These are phyloP conservation scores for Astrocystis sublimbata DNA, from an alignment of 495 filamentous ascomycete genomes.

Conservation along the genomic window DNA sequence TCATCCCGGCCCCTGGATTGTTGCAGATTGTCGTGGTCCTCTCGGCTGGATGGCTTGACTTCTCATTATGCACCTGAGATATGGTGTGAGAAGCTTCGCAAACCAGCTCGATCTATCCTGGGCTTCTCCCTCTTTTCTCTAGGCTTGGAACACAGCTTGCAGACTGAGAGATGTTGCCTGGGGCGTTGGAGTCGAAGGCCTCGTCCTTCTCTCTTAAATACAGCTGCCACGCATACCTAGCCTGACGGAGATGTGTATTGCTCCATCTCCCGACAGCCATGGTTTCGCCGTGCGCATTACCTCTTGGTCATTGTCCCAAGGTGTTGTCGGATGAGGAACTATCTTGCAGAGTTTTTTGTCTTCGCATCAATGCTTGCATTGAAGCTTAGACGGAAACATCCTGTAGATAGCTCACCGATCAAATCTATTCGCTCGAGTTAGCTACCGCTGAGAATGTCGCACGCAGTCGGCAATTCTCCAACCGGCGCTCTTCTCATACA, in stretches of 20 bases:
- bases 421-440: slow-evolving; percentile 82
- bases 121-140: slow-evolving; percentile 54
- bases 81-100: slow-evolving; percentile 41
- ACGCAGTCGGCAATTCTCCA: slow-evolving; percentile 80
- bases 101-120: slow-evolving; percentile 81
- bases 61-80: slow-evolving; percentile 30
- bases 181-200: slow-evolving; percentile 81
- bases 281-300: slow-evolving; percentile 18
- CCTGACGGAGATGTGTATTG: not conserved
- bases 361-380: not conserved
- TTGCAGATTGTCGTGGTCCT: slow-evolving; percentile 71
- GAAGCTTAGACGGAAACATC: slow-evolving; percentile 3
- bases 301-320: slow-evolving; percentile 64
- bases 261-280: not conserved
- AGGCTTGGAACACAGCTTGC: slow-evolving; percentile 49
- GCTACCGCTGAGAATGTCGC: slow-evolving; percentile 85
- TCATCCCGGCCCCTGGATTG: slow-evolving; percentile 49
- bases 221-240: slow-evolving; percentile 63
- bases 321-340: slow-evolving; percentile 79
- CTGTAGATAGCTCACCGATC: slow-evolving; percentile 63
- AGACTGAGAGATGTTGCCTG: slow-evolving; percentile 53
- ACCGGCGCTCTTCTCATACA: slow-evolving; percentile 74
- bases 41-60: slow-evolving; percentile 66
- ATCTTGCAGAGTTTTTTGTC: slow-evolving; percentile 18
- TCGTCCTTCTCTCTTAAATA: slow-evolving; percentile 77